phyloP scores from a whole-genome alignment of 495 filamentous ascomycete species.

The Daldinia vernicosa region DNA sequence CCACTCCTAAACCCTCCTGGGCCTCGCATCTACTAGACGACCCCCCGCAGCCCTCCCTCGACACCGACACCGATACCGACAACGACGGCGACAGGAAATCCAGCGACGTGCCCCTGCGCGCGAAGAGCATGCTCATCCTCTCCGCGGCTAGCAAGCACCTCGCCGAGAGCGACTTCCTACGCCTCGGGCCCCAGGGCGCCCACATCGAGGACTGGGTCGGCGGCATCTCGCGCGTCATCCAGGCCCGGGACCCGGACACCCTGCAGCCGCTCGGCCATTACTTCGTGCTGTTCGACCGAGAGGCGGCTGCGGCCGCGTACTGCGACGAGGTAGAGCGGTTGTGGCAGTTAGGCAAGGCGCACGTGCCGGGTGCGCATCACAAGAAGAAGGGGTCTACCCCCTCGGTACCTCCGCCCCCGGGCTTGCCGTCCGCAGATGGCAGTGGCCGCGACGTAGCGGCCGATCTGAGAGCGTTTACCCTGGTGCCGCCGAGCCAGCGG shows the following conservation, averaged over 20 bases:
- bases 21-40: slow-evolving; percentile 6
- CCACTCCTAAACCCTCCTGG: slow-evolving; percentile 11
- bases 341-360: slow-evolving; percentile 52
- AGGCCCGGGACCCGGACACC: slow-evolving; percentile 61
- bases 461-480: slow-evolving; percentile 58
- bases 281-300: slow-evolving; percentile 69
- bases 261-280: slow-evolving; percentile 64
- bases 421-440: slow-evolving; percentile 43
- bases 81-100: neutral
- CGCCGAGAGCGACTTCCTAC: slow-evolving; percentile 69
- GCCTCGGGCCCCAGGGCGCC: slow-evolving; percentile 64
- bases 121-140: slow-evolving; percentile 57
- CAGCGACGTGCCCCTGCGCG: slow-evolving; percentile 36
- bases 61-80: slow-evolving; percentile 3
- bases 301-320: slow-evolving; percentile 64
- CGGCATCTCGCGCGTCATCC: slow-evolving; percentile 61
- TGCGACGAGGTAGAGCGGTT: slow-evolving; percentile 55
- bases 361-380: slow-evolving; percentile 44
- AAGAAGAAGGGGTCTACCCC: neutral
- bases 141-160: slow-evolving; percentile 62
- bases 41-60: neutral
- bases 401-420: slow-evolving; percentile 22
- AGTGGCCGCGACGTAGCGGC: slow-evolving; percentile 54
- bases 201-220: slow-evolving; percentile 72
- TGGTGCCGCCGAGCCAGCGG: slow-evolving; percentile 55